phyloP scores from a whole-genome alignment of 2,329 filamentous ascomycete genomes.

The Didymella segeticola region DNA sequence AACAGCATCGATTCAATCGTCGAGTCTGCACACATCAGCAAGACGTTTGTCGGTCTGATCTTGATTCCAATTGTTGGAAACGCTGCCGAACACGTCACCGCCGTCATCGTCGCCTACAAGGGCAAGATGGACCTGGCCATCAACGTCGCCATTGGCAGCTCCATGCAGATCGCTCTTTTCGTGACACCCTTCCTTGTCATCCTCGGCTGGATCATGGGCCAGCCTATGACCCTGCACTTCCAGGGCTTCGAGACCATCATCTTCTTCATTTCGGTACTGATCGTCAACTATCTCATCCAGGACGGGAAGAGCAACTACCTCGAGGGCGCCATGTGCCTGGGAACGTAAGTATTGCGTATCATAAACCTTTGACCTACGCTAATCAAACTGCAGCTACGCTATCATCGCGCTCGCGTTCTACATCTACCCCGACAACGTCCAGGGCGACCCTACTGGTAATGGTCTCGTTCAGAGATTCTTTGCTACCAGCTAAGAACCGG shows the following conservation, averaged over 20 bases:
- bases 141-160: slow-evolving; percentile 61
- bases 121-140: slow-evolving; percentile 65
- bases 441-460: slow-evolving; percentile 37
- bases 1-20: slow-evolving; percentile 63
- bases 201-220: slow-evolving; percentile 61
- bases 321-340: slow-evolving; percentile 71
- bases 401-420: slow-evolving; percentile 68
- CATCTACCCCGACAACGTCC: slow-evolving; percentile 64
- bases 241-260: slow-evolving; percentile 88
- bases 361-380: slow-evolving; percentile 7
- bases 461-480: slow-evolving; percentile 41
- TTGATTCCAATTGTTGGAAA: slow-evolving; percentile 65
- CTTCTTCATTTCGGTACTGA: slow-evolving; percentile 82
- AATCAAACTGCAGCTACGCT: slow-evolving; percentile 55
- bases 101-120: slow-evolving; percentile 62
- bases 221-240: slow-evolving; percentile 75
- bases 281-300: slow-evolving; percentile 86
- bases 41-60: slow-evolving; percentile 64
- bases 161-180: slow-evolving; percentile 64
- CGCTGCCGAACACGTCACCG: slow-evolving; percentile 63
- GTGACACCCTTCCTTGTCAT: slow-evolving; percentile 65
- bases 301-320: slow-evolving; percentile 88
- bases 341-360: slow-evolving; percentile 45
- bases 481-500: slow-evolving; percentile 15
- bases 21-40: slow-evolving; percentile 57